phyloP scores from a whole-genome alignment of 495 filamentous ascomycete species.

The Penicillium arizonense region DNA sequence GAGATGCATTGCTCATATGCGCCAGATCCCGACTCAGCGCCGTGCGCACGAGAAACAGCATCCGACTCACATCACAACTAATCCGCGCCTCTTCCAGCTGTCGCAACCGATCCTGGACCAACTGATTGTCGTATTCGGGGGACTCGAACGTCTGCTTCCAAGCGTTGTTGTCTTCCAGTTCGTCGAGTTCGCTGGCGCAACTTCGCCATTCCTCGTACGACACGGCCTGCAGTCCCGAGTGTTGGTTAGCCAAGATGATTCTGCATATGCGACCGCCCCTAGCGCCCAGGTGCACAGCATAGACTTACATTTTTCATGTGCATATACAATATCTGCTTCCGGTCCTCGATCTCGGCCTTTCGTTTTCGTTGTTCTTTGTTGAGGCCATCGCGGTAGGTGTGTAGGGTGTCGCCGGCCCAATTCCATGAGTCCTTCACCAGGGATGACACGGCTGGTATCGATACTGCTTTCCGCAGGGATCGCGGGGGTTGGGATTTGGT shows the following conservation, averaged over 20 bases:
- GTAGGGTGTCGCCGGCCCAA: constrained; percentile 49
- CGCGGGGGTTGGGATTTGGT: constrained; percentile 10
- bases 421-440: constrained; percentile 33
- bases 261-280: constrained; percentile 12
- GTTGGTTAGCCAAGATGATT: constrained; percentile 11
- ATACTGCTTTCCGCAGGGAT: constrained; percentile 26
- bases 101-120: constrained; percentile 66
- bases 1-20: constrained; percentile 76
- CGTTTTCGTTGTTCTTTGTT: constrained; percentile 53
- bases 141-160: constrained; percentile 75
- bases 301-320: constrained; percentile 59
- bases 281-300: constrained; percentile 1
- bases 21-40: constrained; percentile 77
- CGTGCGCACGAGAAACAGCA: constrained; percentile 82
- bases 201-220: constrained; percentile 58
- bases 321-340: constrained; percentile 60
- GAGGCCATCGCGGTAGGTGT: constrained; percentile 54
- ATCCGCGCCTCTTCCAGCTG: constrained; percentile 75
- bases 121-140: constrained; percentile 64
- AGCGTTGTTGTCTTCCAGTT: constrained; percentile 72
- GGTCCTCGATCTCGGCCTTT: constrained; percentile 51
- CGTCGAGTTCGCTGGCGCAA: constrained; percentile 76
- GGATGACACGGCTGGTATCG: constrained; percentile 36
- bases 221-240: constrained; percentile 47
- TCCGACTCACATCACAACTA: constrained; percentile 68